Conservation (phyloP, 176 grass and related monocot genomes). For the Dactylis glomerata region DNA sequence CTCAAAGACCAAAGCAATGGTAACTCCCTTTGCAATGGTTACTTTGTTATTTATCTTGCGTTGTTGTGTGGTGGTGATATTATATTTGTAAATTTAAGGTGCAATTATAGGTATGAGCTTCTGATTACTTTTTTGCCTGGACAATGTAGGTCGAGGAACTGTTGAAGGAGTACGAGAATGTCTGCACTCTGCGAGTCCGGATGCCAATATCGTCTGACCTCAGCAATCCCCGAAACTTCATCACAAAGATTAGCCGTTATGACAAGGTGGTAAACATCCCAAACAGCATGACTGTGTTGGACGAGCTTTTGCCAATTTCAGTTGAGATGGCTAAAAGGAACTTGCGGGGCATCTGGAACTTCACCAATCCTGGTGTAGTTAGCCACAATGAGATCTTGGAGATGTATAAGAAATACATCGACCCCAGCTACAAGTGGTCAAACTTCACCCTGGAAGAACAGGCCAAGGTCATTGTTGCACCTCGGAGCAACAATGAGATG, state of each 20-base stretch:
- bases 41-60: not conserved
- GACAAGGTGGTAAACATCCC: constrained; percentile 71
- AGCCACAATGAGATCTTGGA: constrained; percentile 72
- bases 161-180: constrained; percentile 64
- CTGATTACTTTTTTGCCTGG: constrained; percentile 6
- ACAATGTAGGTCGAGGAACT: constrained; percentile 66
- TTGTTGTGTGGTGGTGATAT: not conserved
- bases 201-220: constrained; percentile 72
- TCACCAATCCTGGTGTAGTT: constrained; percentile 59
- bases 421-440: constrained; percentile 51
- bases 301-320: constrained; percentile 64
- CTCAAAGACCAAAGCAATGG: constrained; percentile 78
- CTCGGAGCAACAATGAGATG: constrained; percentile 84
- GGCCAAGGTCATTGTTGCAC: constrained; percentile 82
- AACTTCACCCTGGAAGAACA: constrained; percentile 76
- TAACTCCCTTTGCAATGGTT: constrained; percentile 16
- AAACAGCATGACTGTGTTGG: constrained; percentile 63
- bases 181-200: constrained; percentile 61
- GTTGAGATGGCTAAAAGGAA: constrained; percentile 62
- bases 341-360: constrained; percentile 66
- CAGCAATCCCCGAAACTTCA: constrained; percentile 63
- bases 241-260: constrained; percentile 63
- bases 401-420: constrained; percentile 59
- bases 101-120: not conserved
- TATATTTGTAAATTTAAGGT: not conserved